Base-by-base conservation (phyloP, 345 rosid genomes). In the Tarenaya hassleriana region DNA sequence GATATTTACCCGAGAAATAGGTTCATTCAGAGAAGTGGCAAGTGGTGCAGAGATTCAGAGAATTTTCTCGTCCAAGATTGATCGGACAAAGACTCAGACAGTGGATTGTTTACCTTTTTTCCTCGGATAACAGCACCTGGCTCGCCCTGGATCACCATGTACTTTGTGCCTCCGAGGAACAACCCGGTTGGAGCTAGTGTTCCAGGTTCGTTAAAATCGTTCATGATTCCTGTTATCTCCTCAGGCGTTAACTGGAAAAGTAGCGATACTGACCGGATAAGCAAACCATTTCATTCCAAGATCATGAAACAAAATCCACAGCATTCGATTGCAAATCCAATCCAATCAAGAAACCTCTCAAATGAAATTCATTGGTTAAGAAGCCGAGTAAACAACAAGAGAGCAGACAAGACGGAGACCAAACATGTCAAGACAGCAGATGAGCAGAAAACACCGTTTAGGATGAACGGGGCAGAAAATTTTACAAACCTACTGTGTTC, bases 111-210 rank as follows among this genome's bases (percentile, higher is more conserved):
- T 21, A 88, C 97, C 92, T 82, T 88, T 73, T 88, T 88, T 51
- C 97, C 97, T 21, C 97, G 80, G 62, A 88, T 88, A 33, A 80
- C 95, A 32, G 80, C 86, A 58, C 88, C 88, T 3, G 96, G 42
- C 61, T 88, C 94, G 32, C 96, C 96, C 65, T 84, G 94, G 59
- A 88, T 88, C 35, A 88, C 96, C 90, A 88, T 82, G 71, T 82
- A 84, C 46, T 88, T 88, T 16, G 69, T 66, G 33, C 95, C 82
- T 53, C 84, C 83, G 8, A 85, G 63, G 72, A 74, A 72, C 34
- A 88, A 67, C 5, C 91, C 97, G 24, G 86, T 84, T 0, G 95
- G 95, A 8, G 97, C 97, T 65, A 88, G 95, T 10, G 82, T 40
- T 40, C 92, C 97, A 7, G 88, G 97, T 34, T 88, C 92, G 9